A percentile compares a stretch with the other conserved stretches of the same genome.
These are phyloP conservation scores for Citrus reticulata DNA, from an alignment of 345 rosid species.

Conservation along the genomic window DNA sequence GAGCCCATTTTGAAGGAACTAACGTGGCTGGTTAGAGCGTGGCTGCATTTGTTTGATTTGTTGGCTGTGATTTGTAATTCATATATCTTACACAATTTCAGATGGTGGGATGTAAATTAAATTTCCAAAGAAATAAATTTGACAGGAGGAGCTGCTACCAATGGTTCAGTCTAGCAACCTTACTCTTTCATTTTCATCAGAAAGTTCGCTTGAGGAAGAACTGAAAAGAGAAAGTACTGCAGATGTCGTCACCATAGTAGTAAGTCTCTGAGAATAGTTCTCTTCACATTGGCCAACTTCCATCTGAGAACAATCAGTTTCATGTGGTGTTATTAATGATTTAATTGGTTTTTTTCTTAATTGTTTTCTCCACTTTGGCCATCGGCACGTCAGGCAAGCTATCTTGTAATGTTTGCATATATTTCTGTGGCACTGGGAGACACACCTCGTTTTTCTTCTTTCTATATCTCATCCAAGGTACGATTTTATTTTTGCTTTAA, in stretches of 20 bases:
- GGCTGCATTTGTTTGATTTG: not conserved
- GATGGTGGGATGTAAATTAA: not conserved
- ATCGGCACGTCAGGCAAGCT: slow-evolving; percentile 60
- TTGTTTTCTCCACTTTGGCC: not conserved
- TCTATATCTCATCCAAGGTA: slow-evolving; percentile 89
- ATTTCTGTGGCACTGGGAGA: slow-evolving; percentile 89
- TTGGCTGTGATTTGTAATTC: not conserved
- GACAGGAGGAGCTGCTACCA: slow-evolving; percentile 71
- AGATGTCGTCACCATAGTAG: slow-evolving; percentile 75
- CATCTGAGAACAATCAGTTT: slow-evolving; percentile 4
- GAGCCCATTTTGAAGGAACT: not conserved
- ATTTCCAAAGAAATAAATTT: slow-evolving; percentile 13
- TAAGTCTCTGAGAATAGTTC: slow-evolving; percentile 28
- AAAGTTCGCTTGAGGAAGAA: slow-evolving; percentile 97
- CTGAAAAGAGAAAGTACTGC: slow-evolving; percentile 95
- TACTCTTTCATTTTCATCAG: slow-evolving; percentile 88
- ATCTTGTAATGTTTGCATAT: slow-evolving; percentile 94
- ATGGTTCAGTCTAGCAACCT: slow-evolving; percentile 71
- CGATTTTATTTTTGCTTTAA: slow-evolving; percentile 8
- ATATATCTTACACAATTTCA: not conserved
- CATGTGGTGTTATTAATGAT: not conserved
- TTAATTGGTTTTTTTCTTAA: not conserved
- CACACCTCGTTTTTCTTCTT: slow-evolving; percentile 46
- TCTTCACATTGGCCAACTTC: slow-evolving; percentile 6
- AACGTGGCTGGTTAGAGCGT: not conserved